Base-by-base conservation (phyloP, 768 basidiomycete species). In the Mycena maculata region DNA sequence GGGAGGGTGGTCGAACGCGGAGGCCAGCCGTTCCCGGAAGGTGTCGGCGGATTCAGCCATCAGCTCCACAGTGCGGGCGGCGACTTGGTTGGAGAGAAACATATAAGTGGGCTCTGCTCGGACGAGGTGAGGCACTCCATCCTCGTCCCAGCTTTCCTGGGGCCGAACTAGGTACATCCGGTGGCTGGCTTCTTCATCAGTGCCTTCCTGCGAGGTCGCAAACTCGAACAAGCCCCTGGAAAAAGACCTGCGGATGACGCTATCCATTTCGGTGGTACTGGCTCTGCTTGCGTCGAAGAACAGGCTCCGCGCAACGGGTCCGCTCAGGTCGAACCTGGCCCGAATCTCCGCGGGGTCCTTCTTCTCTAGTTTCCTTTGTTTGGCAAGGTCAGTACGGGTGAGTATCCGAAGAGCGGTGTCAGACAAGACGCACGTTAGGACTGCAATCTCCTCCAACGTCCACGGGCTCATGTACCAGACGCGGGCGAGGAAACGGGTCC, bases 381-480 rank as follows among this genome's bases (percentile, higher is more conserved):
- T 36, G 33, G 33, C 25, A 45, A 8, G 11, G 41, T 61, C 44
- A 61, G 49, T 18, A 22, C 20, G 9, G 33, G 49, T 15, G 23
- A 2, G n/a, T n/a, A n/a, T n/a, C n/a, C n/a, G 39, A 56, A 42
- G 39, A 52, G 28, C 20, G 20, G 22, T 38, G 30, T 28, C 33
- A 30, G 36, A 41, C 33, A 28, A 58, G 50, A 45, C 39, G 12
- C 42, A 63, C 61, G 28, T 54, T 9, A 54, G 4, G 1, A 18
- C 39, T 3, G 7, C 49, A 4, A 63, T 53, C 20, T 63, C 61
- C 22, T 6, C 23, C 8, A 18, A 12, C 4, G 38, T 4, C 61
- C 61, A 63, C 2, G 61, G 61, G 1, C 1, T 15, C 50, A 63
- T 63, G 9, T 41, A 54, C 61, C 61, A 63, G 4, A 54, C 20